phyloP scores from a whole-genome alignment of 345 rosid species.

The Citrus inodora region DNA sequence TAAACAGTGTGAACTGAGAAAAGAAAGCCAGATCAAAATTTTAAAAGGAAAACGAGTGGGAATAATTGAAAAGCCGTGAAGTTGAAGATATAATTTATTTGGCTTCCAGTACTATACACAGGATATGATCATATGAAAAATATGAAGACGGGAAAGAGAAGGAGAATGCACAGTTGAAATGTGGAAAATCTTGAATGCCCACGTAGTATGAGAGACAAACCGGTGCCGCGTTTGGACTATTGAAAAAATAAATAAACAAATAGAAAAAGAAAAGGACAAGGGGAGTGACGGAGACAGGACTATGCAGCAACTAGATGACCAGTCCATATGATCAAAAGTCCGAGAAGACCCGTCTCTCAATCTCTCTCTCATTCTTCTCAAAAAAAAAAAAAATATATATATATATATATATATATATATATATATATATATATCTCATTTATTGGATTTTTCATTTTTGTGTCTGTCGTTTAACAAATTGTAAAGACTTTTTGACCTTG shows the following conservation, averaged over 20 bases:
- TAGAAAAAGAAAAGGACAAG: background rate
- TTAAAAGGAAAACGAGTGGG: background rate
- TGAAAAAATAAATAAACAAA: background rate
- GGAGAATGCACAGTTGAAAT: background rate
- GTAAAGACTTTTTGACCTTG: background rate
- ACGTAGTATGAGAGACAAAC: background rate
- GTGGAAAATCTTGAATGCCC: background rate
- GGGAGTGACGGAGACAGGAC: slow-evolving; percentile 19
- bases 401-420: too few species aligned
- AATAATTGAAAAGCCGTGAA: background rate
- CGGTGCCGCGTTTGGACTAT: slow-evolving; percentile 10
- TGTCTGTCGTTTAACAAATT: too few species aligned
- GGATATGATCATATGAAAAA: background rate
- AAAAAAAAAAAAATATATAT: too few species aligned
- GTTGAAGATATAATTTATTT: background rate
- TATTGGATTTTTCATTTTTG: too few species aligned
- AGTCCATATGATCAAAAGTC: background rate
- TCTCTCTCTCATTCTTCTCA: background rate
- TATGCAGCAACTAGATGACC: background rate
- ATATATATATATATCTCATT: background rate
- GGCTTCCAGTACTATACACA: too few species aligned
- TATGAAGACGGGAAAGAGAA: background rate
- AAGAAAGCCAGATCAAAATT: background rate
- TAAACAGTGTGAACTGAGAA: background rate
- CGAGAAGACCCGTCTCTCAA: background rate